A percentile compares a stretch with the other conserved stretches of the same genome.
Evolutionary conservation across 345 rosid species (phyloP).

Genomic region (Trapa bicornis): DNA sequence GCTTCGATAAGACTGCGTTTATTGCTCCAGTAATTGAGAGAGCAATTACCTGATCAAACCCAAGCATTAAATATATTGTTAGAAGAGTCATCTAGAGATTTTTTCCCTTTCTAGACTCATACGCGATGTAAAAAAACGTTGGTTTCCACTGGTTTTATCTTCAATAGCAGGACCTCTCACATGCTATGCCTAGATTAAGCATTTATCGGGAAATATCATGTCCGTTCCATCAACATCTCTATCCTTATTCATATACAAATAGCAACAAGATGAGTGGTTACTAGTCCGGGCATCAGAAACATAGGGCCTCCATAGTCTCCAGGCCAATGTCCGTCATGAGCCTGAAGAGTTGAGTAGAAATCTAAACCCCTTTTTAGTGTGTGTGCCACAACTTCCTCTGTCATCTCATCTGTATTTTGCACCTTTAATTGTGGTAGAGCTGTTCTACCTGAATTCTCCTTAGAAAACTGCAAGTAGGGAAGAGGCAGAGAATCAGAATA

Average conservation of each 20-base stretch:
- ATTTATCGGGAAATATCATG: neutral
- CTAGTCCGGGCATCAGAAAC: slow-evolving; percentile 95
- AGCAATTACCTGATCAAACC: slow-evolving; percentile 48
- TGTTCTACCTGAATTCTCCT: slow-evolving; percentile 30
- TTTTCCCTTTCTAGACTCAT: neutral
- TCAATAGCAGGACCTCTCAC: neutral
- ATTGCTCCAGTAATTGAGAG: slow-evolving; percentile 76
- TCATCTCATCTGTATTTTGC: slow-evolving; percentile 43
- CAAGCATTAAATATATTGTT: neutral
- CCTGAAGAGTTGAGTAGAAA: slow-evolving; percentile 68
- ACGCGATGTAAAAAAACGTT: neutral
- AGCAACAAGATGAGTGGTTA: slow-evolving; percentile 16
- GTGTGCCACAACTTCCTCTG: slow-evolving; percentile 43
- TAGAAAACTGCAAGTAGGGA: slow-evolving; percentile 41
- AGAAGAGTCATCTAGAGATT: neutral
- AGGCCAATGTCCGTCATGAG: slow-evolving; percentile 92
- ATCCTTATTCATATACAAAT: neutral
- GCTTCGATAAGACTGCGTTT: slow-evolving; percentile 62
- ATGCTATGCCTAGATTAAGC: neutral
- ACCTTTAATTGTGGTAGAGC: slow-evolving; percentile 44
- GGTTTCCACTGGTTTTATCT: neutral
- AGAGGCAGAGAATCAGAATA: slow-evolving; percentile 1
- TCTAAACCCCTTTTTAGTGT: slow-evolving; percentile 58
- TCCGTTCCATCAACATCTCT: neutral
- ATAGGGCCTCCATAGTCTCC: slow-evolving; percentile 99